phyloP scores from a whole-genome alignment of 179 eudicot genomes.

The Patellifolia procumbens region DNA sequence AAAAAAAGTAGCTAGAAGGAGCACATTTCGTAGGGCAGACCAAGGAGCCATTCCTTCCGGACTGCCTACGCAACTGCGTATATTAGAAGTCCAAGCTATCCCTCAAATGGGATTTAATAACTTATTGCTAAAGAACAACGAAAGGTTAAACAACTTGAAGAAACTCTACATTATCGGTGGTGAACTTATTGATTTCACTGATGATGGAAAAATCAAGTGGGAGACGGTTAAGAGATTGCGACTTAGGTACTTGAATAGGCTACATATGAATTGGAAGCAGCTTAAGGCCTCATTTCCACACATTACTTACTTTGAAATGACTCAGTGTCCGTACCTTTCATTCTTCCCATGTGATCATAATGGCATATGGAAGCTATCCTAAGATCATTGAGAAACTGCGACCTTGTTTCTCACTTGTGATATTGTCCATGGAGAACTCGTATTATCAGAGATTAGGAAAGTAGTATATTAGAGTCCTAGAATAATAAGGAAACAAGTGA shows the following conservation, averaged over 20 bases:
- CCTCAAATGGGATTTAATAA: not conserved
- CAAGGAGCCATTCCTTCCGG: not conserved
- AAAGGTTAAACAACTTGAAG: not conserved
- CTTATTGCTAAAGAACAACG: not conserved
- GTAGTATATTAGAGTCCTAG: no score
- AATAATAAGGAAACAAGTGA: no score
- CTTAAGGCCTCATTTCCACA: not conserved
- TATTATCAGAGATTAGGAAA: no score
- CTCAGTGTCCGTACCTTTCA: not conserved
- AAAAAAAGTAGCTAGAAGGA: not conserved
- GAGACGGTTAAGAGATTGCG: not conserved
- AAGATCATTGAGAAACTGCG: no score
- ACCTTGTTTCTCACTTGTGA: no score
- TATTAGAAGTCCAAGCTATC: constrained; percentile 6
- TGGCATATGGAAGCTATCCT: constrained; percentile 14
- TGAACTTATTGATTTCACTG: not conserved
- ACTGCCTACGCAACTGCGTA: not conserved
- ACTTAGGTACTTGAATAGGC: constrained; percentile 1
- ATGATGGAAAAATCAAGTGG: not conserved
- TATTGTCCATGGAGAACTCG: no score
- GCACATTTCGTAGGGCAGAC: not conserved
- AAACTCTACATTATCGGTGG: constrained; percentile 14
- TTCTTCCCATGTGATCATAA: not conserved
- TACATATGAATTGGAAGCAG: constrained; percentile 8
- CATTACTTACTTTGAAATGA: not conserved